Base-by-base conservation (phyloP, 2,329 filamentous ascomycete genomes). In the Beauveria sp. region DNA sequence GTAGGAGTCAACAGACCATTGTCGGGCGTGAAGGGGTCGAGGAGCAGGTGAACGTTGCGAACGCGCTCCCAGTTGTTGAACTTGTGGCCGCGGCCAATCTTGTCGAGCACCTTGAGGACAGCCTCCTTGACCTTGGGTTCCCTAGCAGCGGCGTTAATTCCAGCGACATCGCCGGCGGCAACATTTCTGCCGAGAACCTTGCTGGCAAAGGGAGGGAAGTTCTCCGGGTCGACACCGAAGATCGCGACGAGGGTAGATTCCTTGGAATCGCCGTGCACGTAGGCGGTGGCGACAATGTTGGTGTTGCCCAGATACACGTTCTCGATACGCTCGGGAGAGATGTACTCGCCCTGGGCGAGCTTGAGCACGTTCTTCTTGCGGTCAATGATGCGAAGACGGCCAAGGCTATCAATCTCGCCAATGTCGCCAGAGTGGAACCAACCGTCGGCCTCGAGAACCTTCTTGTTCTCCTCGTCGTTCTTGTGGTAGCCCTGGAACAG, bases 361-460 rank as follows among this genome's bases (percentile, higher is more conserved):
- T 99, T 99, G 71, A 99, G 86, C 20, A 99, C 91, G 76, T 97
- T 97, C 88, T 99, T 99, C 77, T 92, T 88, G 69, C 94, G 92
- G 75, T 99, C 94, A 69, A 99, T 88, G 75, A 99, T 96, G 75
- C 85, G 87, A 80, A 97, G 89, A 64, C 92, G 90, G 64, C 94
- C 94, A 70, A 90, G 76, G 67, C 86, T 86, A 74, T 99, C 94
- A 28, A 99, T 81, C 65, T 87, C 84, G 70, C 86, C 91, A 66
- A 99, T 93, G 69, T 99, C 94, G 59, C 94, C 94, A 0, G 92
- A 97, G 72, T 90, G 89, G 84, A 99, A 97, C 94, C 94, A 99
- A 63, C 94, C 94, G 65, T 97, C 92, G 40, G 87, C 80, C 9
- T 94, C 91, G 55, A 97, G 80, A 0, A 88, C 81, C 76, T 94